These are phyloP conservation scores for Plenodomus lindquistii DNA, from an alignment of 2,329 filamentous ascomycete genomes.

Conservation along the genomic window DNA sequence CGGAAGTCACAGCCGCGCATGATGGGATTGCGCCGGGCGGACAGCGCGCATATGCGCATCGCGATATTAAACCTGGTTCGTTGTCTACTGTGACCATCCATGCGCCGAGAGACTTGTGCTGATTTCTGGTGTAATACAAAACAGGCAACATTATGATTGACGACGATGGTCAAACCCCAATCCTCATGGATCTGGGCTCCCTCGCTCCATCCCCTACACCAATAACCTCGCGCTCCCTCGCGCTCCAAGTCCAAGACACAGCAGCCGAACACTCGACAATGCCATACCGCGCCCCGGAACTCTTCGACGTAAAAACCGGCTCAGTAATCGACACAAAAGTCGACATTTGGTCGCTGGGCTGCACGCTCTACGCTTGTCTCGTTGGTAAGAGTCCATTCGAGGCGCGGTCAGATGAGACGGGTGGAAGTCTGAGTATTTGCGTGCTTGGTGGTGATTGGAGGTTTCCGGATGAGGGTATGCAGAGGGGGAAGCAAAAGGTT, in stretches of 20 bases:
- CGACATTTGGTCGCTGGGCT: constrained; percentile 96
- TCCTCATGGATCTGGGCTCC: constrained; percentile 97
- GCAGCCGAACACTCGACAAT: constrained; percentile 97
- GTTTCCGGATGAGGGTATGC: constrained; percentile 82
- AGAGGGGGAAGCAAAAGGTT: constrained; percentile 58
- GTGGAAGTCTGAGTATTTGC: constrained; percentile 88
- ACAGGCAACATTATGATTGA: constrained; percentile 95
- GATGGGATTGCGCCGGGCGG: constrained; percentile 70
- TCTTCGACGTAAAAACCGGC: constrained; percentile 97
- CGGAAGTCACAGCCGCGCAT: constrained; percentile 69
- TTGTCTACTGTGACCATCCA: constrained; percentile 1
- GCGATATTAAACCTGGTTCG: constrained; percentile 94
- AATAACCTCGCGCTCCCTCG: constrained; percentile 87
- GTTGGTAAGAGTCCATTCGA: constrained; percentile 98
- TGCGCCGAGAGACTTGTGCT: neutral
- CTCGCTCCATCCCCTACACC: constrained; percentile 83
- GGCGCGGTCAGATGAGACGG: constrained; percentile 92
- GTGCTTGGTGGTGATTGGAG: constrained; percentile 94
- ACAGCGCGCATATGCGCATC: constrained; percentile 82
- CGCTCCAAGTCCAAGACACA: constrained; percentile 88
- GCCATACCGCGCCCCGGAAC: constrained; percentile 95
- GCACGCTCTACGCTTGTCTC: constrained; percentile 95
- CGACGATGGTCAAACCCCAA: constrained; percentile 83
- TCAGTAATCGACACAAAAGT: constrained; percentile 92
- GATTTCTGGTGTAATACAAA: constrained; percentile 10